A percentile compares a stretch with the other conserved stretches of the same genome.
phyloP scores from a whole-genome alignment of 129 eudicot genomes.

The Pseudognaphalium luteoalbum region DNA sequence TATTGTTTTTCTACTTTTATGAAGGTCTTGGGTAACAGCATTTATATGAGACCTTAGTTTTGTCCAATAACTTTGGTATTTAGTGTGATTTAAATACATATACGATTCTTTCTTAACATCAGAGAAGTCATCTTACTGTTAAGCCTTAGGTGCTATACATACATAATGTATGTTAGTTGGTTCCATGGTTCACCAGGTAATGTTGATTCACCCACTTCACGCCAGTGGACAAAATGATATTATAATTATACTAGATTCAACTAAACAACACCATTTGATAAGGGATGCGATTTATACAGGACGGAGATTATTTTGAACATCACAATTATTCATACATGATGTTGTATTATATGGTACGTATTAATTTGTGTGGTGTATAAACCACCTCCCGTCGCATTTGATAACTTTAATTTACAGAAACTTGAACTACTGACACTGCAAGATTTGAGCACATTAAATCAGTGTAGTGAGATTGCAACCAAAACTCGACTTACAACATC shows the following conservation, averaged over 20 bases:
- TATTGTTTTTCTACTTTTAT: constrained; percentile 13
- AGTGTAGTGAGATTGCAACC: neutral
- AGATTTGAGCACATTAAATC: neutral
- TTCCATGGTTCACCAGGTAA: neutral
- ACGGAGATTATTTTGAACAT: neutral
- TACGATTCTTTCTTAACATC: constrained; percentile 31
- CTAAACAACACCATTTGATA: neutral
- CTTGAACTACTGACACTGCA: neutral
- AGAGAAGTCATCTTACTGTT: constrained; percentile 18
- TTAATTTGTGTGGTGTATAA: too few relatives aligned
- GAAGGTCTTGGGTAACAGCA: constrained; percentile 4
- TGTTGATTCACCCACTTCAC: neutral
- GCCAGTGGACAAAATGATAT: neutral
- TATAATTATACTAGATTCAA: neutral
- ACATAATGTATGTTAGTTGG: neutral
- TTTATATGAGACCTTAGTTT: constrained; percentile 11
- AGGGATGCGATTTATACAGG: neutral
- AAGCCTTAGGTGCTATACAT: neutral
- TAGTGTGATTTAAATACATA: constrained; percentile 23
- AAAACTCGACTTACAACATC: neutral
- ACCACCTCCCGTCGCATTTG: neutral
- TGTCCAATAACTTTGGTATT: constrained; percentile 25
- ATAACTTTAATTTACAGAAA: neutral
- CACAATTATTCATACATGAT: neutral
- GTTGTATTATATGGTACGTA: neutral